Percentiles rank a stretch among this genome's conserved stretches.
Conservation (phyloP, 768 basidiomycete species). For the Dioszegia crocea region DNA sequence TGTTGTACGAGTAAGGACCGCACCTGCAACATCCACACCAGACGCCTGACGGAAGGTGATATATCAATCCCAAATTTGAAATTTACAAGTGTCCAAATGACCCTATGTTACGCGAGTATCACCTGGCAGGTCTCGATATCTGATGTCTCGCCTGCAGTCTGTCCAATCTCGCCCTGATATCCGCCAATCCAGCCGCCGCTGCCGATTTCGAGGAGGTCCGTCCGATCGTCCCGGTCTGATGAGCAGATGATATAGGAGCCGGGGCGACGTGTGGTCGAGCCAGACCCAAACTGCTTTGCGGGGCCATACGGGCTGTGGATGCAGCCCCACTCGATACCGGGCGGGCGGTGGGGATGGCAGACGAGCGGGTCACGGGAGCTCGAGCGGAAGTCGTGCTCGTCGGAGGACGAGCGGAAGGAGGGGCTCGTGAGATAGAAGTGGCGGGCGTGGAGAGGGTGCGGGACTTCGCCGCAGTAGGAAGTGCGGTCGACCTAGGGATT, state of each 20-base stretch:
- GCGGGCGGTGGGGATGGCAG: neutral
- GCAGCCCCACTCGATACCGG: neutral
- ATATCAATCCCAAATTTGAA: too few relatives aligned
- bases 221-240: neutral
- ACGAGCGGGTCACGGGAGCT: neutral
- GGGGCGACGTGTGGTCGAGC: neutral
- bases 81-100: too few relatives aligned
- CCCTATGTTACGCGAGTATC: too few relatives aligned
- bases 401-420: neutral
- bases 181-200: slow-evolving; percentile 16
- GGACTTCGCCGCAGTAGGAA: neutral
- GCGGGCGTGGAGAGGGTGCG: slow-evolving; percentile 1
- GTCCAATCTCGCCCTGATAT: slow-evolving; percentile 29
- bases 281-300: neutral
- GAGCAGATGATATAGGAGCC: neutral
- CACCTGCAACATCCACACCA: too few relatives aligned
- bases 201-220: neutral
- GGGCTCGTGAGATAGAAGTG: neutral
- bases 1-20: too few relatives aligned
- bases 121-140: neutral
- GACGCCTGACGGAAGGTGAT: too few relatives aligned
- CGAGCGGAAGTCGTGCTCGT: neutral
- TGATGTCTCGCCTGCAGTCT: slow-evolving; percentile 30
- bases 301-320: neutral
- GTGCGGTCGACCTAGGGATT: neutral